phyloP scores from a whole-genome alignment of 2,329 filamentous ascomycete genomes.

The Knufia petricola region DNA sequence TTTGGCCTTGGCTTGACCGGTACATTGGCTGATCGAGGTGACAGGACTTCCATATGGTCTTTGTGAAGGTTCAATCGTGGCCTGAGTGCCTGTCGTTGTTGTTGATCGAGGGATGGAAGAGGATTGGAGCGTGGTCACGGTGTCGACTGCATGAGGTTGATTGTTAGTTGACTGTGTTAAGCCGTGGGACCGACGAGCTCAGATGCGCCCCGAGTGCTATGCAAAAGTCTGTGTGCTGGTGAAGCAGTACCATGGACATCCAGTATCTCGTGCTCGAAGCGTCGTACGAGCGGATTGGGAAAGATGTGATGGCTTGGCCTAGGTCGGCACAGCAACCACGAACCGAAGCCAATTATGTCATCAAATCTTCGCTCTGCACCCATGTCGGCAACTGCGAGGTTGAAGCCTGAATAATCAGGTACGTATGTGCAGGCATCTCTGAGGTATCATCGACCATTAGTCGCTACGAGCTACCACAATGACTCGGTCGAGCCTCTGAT shows the following conservation, averaged over 20 bases:
- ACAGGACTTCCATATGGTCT: constrained; percentile 37
- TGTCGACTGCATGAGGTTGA: background rate
- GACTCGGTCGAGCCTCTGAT: too few relatives aligned
- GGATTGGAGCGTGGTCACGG: background rate
- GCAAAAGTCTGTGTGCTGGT: background rate
- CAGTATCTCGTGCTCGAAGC: background rate
- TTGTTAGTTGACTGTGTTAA: too few relatives aligned
- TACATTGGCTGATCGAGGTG: constrained; percentile 40
- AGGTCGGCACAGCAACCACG: background rate
- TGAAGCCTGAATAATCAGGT: background rate
- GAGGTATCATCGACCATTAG: background rate
- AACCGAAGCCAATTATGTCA: background rate
- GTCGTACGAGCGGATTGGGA: background rate
- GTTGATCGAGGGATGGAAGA: background rate
- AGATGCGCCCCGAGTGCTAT: background rate
- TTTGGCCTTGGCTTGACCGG: constrained; percentile 33
- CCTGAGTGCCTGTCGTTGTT: background rate
- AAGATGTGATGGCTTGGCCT: background rate
- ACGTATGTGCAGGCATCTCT: background rate
- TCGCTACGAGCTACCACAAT: too few relatives aligned
- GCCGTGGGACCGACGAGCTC: too few relatives aligned
- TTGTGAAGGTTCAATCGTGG: background rate
- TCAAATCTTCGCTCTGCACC: background rate
- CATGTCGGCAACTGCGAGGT: too few relatives aligned
- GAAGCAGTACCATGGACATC: background rate